Conservation (phyloP, 2,329 filamentous ascomycete genomes). For the Claviceps capensis region DNA sequence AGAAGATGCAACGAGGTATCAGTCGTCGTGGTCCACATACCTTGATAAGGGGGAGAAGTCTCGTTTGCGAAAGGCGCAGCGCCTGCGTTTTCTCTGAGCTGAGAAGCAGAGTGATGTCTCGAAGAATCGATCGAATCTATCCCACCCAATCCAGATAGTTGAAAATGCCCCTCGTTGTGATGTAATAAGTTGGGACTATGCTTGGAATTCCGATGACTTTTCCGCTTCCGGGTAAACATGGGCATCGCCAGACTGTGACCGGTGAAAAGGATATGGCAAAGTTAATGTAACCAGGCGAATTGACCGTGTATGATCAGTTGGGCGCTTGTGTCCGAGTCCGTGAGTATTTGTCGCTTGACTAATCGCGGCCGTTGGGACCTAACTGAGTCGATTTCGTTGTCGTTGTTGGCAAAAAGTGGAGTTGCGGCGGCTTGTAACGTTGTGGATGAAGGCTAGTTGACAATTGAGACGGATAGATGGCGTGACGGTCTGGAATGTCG, state of each 20-base stretch:
- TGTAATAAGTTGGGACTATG: slow-evolving; percentile 8
- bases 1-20: background rate
- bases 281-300: background rate
- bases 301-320: background rate
- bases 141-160: slow-evolving; percentile 1
- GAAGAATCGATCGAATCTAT: slow-evolving; percentile 2
- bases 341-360: background rate
- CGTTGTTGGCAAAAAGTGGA: background rate
- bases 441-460: background rate
- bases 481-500: background rate
- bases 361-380: background rate
- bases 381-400: background rate
- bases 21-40: background rate
- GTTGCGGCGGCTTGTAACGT: background rate
- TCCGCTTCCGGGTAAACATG: slow-evolving; percentile 25
- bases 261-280: background rate
- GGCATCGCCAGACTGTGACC: slow-evolving; percentile 9
- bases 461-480: background rate
- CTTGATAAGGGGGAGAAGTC: background rate
- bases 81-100: background rate
- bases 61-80: slow-evolving; percentile 2
- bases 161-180: slow-evolving; percentile 3
- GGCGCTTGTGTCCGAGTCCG: background rate
- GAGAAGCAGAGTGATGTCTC: background rate
- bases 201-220: slow-evolving; percentile 15